These are phyloP conservation scores for Colletotrichum navitas DNA, from an alignment of 2,329 filamentous ascomycete species.

Conservation along the genomic window DNA sequence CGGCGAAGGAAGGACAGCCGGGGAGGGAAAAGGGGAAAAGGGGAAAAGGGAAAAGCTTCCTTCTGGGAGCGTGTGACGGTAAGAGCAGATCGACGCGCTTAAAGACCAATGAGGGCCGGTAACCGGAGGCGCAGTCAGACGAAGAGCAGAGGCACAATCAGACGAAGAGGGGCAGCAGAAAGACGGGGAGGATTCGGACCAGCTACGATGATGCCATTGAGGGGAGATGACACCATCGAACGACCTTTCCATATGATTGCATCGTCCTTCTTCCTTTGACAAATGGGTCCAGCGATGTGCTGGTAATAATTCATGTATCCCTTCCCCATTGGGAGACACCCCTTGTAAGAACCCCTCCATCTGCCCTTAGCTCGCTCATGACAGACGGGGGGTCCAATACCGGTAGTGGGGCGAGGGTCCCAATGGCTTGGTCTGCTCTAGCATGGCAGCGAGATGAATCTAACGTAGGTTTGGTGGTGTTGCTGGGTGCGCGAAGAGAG, in stretches of 20 bases:
- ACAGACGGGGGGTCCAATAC: background rate
- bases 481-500: constrained; percentile 3
- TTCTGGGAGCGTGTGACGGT: constrained; percentile 7
- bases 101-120: constrained; percentile 23
- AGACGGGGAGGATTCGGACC: constrained; percentile 13
- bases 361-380: background rate
- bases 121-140: constrained; percentile 32
- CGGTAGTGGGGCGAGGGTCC: background rate
- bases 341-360: constrained; percentile 7
- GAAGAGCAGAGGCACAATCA: constrained; percentile 27
- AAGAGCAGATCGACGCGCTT: constrained; percentile 20
- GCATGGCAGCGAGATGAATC: background rate
- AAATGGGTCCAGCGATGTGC: background rate
- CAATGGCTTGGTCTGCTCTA: background rate
- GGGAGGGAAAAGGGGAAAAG: constrained; percentile 3
- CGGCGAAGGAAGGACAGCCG: background rate
- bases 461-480: background rate
- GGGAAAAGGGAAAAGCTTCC: constrained; percentile 8
- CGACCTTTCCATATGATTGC: constrained; percentile 4
- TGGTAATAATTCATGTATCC: background rate
- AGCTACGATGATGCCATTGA: constrained; percentile 42
- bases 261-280: constrained; percentile 3
- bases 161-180: constrained; percentile 15
- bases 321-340: background rate
- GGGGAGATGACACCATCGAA: constrained; percentile 32